Evolutionary conservation across 2,329 filamentous ascomycete species (phyloP).

Genomic region (Magnaporthiopsis rhizophila): DNA sequence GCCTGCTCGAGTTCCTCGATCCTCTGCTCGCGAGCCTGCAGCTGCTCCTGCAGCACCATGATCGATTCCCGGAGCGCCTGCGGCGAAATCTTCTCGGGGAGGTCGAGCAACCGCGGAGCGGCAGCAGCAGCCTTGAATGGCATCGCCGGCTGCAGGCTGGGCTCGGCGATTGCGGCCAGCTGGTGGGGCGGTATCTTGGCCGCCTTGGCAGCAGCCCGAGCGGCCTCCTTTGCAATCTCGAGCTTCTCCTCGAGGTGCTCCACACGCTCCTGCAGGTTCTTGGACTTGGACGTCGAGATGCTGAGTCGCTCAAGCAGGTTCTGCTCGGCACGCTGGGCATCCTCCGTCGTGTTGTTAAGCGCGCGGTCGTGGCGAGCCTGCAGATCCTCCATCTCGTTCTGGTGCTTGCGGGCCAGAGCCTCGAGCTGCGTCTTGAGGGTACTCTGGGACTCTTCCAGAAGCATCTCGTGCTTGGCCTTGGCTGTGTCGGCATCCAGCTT

Average conservation of each 20-base stretch:
- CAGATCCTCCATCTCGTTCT: conserved; percentile 65
- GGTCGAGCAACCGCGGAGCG: conserved; percentile 34
- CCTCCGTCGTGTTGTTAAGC: conserved; percentile 66
- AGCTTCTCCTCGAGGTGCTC: conserved; percentile 82
- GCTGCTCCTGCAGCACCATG: conserved; percentile 89
- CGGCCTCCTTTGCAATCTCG: conserved; percentile 81
- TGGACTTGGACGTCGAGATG: conserved; percentile 74
- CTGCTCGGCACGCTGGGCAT: conserved; percentile 71
- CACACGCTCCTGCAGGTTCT: conserved; percentile 80
- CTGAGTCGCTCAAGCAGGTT: conserved; percentile 74
- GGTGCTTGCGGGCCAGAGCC: conserved; percentile 48
- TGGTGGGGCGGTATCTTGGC: conserved; percentile 45
- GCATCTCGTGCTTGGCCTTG: conserved; percentile 73
- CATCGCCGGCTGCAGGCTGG: background rate
- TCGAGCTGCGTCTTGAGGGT: conserved; percentile 52
- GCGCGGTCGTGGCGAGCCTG: conserved; percentile 68
- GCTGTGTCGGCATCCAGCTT: conserved; percentile 73
- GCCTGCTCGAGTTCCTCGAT: conserved; percentile 81
- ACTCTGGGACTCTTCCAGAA: conserved; percentile 72
- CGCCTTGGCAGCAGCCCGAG: conserved; percentile 71
- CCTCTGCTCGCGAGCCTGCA: conserved; percentile 84
- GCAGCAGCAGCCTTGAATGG: conserved; percentile 19
- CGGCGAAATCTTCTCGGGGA: conserved; percentile 82
- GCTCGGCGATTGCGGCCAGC: conserved; percentile 20
- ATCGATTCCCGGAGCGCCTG: conserved; percentile 95